phyloP scores from a whole-genome alignment of 2,329 filamentous ascomycete genomes.

The Colletotrichum sidae region DNA sequence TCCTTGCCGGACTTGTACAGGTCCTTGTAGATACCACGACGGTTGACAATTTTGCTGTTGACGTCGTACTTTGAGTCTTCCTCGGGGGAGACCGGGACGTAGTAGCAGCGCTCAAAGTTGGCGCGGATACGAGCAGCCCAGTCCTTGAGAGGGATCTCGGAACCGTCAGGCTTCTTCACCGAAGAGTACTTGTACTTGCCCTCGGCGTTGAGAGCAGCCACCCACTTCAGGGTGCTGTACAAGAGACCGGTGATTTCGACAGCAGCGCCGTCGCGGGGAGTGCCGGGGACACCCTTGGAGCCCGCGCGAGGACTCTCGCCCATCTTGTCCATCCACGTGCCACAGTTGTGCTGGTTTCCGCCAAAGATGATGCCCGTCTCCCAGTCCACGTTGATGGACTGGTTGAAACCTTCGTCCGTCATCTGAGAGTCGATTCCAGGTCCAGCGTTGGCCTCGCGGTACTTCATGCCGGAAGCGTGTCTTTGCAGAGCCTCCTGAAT shows the following conservation, averaged over 20 bases:
- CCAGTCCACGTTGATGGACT: constrained; percentile 93
- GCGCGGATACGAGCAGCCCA: constrained; percentile 85
- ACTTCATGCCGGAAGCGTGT: constrained; percentile 90
- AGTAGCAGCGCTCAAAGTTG: constrained; percentile 95
- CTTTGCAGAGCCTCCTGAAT: constrained; percentile 94
- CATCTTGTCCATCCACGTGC: constrained; percentile 99
- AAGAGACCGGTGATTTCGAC: constrained; percentile 94
- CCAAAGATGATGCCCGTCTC: constrained; percentile 90
- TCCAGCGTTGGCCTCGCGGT: constrained; percentile 94
- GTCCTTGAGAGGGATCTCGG: constrained; percentile 74
- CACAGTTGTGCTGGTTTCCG: constrained; percentile 93
- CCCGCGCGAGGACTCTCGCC: constrained; percentile 93
- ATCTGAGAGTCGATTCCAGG: constrained; percentile 91
- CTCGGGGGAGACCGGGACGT: constrained; percentile 75
- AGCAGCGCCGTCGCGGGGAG: constrained; percentile 94
- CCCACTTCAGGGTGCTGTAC: constrained; percentile 90
- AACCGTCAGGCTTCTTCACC: constrained; percentile 74
- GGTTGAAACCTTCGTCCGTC: constrained; percentile 91
- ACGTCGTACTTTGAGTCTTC: constrained; percentile 85
- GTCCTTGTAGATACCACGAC: constrained; percentile 98
- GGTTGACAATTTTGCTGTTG: constrained; percentile 83
- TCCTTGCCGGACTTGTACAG: constrained; percentile 93
- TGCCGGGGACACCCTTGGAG: constrained; percentile 93
- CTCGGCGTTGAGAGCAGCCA: constrained; percentile 72
- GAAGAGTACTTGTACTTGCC: constrained; percentile 80